Percentiles rank a stretch among this genome's conserved stretches.
Conservation (phyloP, 2,329 filamentous ascomycete species). For the Colletotrichum sp. region DNA sequence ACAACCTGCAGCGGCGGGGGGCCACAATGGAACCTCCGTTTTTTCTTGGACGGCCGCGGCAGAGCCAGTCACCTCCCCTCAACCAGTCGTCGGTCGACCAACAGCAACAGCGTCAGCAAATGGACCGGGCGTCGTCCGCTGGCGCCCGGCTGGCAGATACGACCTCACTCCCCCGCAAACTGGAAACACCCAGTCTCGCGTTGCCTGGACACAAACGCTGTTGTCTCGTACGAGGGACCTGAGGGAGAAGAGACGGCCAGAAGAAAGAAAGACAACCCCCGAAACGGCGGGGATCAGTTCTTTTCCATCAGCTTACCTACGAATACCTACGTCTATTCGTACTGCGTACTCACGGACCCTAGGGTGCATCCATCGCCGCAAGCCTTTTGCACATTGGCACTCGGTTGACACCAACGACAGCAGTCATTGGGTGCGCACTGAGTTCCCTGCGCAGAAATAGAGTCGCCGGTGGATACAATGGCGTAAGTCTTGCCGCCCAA, state of each 20-base stretch:
- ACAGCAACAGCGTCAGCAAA: not conserved
- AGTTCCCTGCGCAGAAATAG: conserved; percentile 3
- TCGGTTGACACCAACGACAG: not conserved
- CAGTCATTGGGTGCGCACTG: not conserved
- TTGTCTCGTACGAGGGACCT: not conserved
- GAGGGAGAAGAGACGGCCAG: not conserved
- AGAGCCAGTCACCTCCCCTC: not conserved
- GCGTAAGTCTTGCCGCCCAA: conserved; percentile 15
- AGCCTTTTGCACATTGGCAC: not conserved
- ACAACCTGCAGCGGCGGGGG: conserved; percentile 6
- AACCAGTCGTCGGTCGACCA: not conserved
- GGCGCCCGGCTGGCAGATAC: not conserved
- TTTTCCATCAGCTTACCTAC: not conserved
- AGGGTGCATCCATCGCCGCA: not conserved
- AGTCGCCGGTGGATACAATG: conserved; percentile 13
- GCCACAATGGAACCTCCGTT: conserved; percentile 10
- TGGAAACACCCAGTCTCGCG: not conserved
- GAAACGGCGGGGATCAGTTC: not conserved
- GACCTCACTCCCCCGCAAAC: not conserved
- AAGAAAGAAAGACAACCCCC: not conserved
- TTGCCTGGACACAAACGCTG: conserved; percentile 5
- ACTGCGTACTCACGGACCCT: not conserved
- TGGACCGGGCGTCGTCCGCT: not conserved
- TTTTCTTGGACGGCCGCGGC: conserved; percentile 4
- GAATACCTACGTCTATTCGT: not conserved